Percentiles rank a stretch among this genome's conserved stretches.
Conservation (phyloP, 2,329 filamentous ascomycete genomes). For the Pseudogymnoascus sp. region DNA sequence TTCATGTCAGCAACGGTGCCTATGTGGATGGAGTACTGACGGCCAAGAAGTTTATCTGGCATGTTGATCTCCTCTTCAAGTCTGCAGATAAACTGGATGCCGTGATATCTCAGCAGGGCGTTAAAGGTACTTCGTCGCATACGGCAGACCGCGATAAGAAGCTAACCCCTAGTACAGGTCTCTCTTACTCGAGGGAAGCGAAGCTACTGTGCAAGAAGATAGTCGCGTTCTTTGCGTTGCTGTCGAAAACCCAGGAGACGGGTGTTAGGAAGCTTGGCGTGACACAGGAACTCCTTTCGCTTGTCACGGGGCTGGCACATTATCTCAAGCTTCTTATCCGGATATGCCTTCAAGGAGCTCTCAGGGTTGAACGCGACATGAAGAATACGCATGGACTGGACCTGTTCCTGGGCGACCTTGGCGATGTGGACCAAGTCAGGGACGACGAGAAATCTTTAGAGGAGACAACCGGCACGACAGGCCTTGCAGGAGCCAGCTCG, state of each 20-base stretch:
- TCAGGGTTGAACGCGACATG: constrained; percentile 84
- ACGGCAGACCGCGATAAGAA: neutral
- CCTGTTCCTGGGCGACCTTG: constrained; percentile 74
- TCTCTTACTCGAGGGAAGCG: constrained; percentile 91
- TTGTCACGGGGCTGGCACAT: constrained; percentile 92
- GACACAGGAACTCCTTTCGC: constrained; percentile 93
- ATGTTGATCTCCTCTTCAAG: constrained; percentile 86
- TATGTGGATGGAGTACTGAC: constrained; percentile 93
- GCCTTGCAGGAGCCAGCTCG: constrained; percentile 64
- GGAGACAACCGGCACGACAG: constrained; percentile 55
- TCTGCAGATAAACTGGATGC: constrained; percentile 79
- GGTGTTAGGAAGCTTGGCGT: constrained; percentile 87
- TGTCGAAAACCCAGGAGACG: constrained; percentile 90
- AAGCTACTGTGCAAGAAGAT: constrained; percentile 99
- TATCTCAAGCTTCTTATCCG: constrained; percentile 96
- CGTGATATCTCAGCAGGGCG: constrained; percentile 57
- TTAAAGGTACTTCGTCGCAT: constrained; percentile 58
- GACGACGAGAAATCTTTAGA: constrained; percentile 62
- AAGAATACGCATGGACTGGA: constrained; percentile 66
- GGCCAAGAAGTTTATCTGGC: constrained; percentile 91
- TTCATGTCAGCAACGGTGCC: constrained; percentile 95
- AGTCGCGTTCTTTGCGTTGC: constrained; percentile 89
- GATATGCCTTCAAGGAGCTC: constrained; percentile 87
- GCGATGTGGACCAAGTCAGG: constrained; percentile 71
- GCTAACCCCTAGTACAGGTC: constrained; percentile 41